Evolutionary conservation across 345 rosid species (phyloP).

Genomic region (Cardamine chenopodiifolia): DNA sequence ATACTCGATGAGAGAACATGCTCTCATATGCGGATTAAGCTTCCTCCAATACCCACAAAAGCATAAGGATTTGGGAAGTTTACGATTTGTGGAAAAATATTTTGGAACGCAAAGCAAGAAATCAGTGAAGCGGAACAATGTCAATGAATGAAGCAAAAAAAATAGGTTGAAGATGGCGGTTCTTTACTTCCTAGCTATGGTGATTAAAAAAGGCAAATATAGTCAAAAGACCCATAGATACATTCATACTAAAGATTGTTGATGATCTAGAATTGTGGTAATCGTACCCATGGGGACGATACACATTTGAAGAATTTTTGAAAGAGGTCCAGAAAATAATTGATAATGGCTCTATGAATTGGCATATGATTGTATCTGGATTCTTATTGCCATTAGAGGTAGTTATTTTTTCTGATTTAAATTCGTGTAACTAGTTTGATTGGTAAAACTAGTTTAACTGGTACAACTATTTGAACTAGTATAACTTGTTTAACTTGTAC

Average conservation of each 20-base stretch:
- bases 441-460: too few relatives aligned
- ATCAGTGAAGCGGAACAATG: neutral
- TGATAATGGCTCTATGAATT: neutral
- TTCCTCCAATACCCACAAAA: neutral
- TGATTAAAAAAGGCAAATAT: neutral
- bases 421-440: neutral
- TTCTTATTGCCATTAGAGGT: neutral
- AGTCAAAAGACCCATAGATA: neutral
- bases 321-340: neutral
- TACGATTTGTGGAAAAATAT: neutral
- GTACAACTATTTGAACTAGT: neutral
- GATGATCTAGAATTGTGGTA: neutral
- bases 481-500: neutral
- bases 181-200: neutral
- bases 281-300: neutral
- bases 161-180: neutral
- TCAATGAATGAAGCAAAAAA: neutral
- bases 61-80: neutral
- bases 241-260: neutral
- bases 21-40: neutral
- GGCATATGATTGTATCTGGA: neutral
- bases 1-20: neutral
- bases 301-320: neutral
- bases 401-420: neutral
- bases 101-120: neutral